Evolutionary conservation across 805 yeast species (phyloP), one percentile per base, ranked within the genome.

Genomic region (Saccharomycopsis olivae): DNA sequence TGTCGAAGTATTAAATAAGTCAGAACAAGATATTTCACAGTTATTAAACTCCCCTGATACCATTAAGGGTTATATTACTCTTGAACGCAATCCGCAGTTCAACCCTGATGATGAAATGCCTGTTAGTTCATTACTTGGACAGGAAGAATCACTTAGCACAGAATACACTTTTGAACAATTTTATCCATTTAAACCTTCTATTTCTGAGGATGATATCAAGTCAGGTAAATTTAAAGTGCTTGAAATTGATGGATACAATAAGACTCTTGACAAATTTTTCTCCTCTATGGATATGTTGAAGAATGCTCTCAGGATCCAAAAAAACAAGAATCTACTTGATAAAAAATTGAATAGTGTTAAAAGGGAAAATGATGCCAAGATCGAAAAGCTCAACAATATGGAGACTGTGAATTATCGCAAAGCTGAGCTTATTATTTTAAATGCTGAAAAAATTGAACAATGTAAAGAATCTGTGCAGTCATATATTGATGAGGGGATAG

Each of bases 241-340:
- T 2, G 63, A 61, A 15, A 59, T 75, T 11, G 58, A 62, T 5
- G 87, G 92, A 0, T 89, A 86, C 56, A 88, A 86, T 53, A 71
- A 72, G 43, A 79, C 96, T 0, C 67, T 89, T 16, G 98, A 89
- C 57, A 65, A 63, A 30, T 89, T 83, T 53, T 89, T 83, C 55
- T 85, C 96, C 0, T 77, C 89, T 0, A 64, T 88, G 13, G 95
- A 89, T 53, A 76, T 94, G 3, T 75, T 86, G 3, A 85, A 84
- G 52, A 73, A 77, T 51, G 78, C 87, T 0, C 59, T 83, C 41
- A 72, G 76, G 42, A 71, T 82, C 25, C 94, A 85, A 46, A 79
- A 75, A 46, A 88, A 81, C 47, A 83, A 84, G 51, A 66, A 67
- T n/a, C 69, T 72, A 40, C 95, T 95, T 1, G 69, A 72, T 43